Evolutionary conservation across 176 grass and related monocot genomes (phyloP), one percentile per base, ranked within the genome.

Genomic region (Bothriochloa decipiens): DNA sequence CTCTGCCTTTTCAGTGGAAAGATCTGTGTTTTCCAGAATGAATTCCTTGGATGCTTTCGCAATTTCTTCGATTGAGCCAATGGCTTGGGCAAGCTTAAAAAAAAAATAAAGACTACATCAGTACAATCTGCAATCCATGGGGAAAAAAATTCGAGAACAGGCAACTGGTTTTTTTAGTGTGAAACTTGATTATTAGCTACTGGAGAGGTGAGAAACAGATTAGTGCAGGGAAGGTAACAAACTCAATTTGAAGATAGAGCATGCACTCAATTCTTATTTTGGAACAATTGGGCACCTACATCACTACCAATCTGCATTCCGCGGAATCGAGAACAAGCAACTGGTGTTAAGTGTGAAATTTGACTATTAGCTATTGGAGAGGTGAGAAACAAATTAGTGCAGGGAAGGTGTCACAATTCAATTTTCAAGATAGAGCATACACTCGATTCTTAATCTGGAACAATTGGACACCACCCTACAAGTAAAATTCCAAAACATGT

Each of bases 51-150:
- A 90, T 87, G 86, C 86, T 88, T 91, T 93, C 18, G 94, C 83
- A 84, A 93, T 93, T 81, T 89, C 88, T 91, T 97, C 94, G 10
- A 97, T 93, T 2, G 91, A 97, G 22, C 94, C 94, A 91, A 97
- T 78, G 64, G 94, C 87, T 76, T 93, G 94, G 37, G 70, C 90
- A 83, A 98, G 91, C 96, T 98, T 81, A 32, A 27, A 18, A 74
- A 55, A 61, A 20, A 53, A 74, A 57, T 61, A 72, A 62, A 83
- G 20, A 80, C 46, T 70, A 79, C 65, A 81, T 55, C 25, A 74
- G 5, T 83, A 75, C 76, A 87, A 68, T 82, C 39, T 70, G 50
- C 37, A 60, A 0, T 5, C 37, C 13, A 82, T 47, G 40, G 29
- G 40, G 16, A 71, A 42, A 9, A n/a, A 20, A 60, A 45, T 60